Evolutionary conservation across 2,329 filamentous ascomycete genomes (phyloP), one percentile per base, ranked within the genome.

Genomic region (Fusarium udum): DNA sequence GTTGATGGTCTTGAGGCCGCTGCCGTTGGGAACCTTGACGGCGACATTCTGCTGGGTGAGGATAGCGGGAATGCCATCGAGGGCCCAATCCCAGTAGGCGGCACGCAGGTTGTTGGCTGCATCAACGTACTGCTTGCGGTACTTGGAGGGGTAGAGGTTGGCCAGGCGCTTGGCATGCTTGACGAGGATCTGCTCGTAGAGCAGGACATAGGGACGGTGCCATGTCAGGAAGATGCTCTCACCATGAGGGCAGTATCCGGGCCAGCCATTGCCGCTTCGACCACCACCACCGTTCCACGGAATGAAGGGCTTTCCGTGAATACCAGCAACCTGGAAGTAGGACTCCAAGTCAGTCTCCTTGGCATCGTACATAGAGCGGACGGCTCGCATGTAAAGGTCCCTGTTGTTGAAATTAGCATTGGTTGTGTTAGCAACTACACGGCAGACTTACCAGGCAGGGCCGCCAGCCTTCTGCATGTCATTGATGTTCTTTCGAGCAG

Each of bases 181-280:
- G 32, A 86, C 85, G 10, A 91, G 80, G 20, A 82, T 76, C 86
- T 91, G 88, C 87, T 91, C 89, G 63, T 83, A 89, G 11, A 90
- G 81, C 13, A 85, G 80, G 46, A 89, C 75, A 66, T 87, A 90
- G 7, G 87, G 85, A 11, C 88, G 86, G 77, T 91, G 89, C 89
- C 87, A 90, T 24, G 85, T 79, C 12, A 84, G 75, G 70, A 89
- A 88, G 31, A 86, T 77, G n/a, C 83, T 79, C 76, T 88, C 85
- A 65, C 82, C 81, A 53, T 88, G 85, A 22, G 85, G 85, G 58
- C 85, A 87, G 74, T 85, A 87, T 36, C 84, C 84, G 18, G 67
- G 31, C 82, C 82, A 83, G 26, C 76, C 79, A 48, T 77, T 72
- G 4, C 75, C 67, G 16, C 55, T 64, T 32, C 70, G 73, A 4